phyloP scores from a whole-genome alignment of 2,329 filamentous ascomycete genomes.

The Ilyonectria mors-panacis region DNA sequence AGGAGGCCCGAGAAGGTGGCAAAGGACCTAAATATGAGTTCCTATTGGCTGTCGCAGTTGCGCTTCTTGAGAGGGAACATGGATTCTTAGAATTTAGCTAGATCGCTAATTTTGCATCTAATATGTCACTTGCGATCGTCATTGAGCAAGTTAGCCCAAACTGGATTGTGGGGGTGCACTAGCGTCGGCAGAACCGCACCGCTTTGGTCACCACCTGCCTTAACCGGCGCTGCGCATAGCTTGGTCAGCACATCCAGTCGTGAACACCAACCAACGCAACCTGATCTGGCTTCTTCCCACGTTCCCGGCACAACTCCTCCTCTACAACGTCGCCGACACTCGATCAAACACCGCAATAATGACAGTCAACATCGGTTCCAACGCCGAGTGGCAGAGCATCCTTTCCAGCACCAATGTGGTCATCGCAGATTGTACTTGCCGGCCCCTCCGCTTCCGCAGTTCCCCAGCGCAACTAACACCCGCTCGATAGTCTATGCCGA shows the following conservation, averaged over 20 bases:
- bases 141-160: constrained; percentile 11
- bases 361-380: constrained; percentile 73
- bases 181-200: constrained; percentile 47
- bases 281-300: constrained; percentile 39
- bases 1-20: neutral
- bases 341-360: constrained; percentile 51
- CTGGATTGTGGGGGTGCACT: constrained; percentile 38
- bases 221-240: constrained; percentile 23
- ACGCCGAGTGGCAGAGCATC: constrained; percentile 79
- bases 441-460: constrained; percentile 13
- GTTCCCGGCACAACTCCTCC: constrained; percentile 1
- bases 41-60: neutral
- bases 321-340: constrained; percentile 21
- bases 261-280: constrained; percentile 25
- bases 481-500: constrained; percentile 84
- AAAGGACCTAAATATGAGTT: neutral
- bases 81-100: neutral
- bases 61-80: neutral
- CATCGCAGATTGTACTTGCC: constrained; percentile 86
- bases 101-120: neutral
- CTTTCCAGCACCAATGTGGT: constrained; percentile 83
- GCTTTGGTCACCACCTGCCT: constrained; percentile 43
- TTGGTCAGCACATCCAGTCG: constrained; percentile 38
- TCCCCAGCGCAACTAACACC: constrained; percentile 44
- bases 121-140: neutral